Evolutionary conservation across 441 rosid genomes (phyloP).

Genomic region (Euphorbia schlechtendalii): DNA sequence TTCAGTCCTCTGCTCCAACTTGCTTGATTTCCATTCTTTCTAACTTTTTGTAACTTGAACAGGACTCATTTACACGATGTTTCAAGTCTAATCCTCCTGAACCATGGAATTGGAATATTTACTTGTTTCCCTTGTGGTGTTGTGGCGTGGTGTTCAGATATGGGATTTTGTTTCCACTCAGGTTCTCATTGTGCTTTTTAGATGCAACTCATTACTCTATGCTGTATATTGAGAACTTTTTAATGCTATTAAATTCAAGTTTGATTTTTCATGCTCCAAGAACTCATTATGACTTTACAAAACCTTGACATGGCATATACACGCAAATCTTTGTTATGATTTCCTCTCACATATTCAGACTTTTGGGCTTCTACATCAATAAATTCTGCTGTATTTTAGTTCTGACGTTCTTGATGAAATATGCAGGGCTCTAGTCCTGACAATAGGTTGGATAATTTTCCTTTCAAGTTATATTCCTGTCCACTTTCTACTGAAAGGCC

Average conservation of each 20-base stretch:
- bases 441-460: conserved; percentile 86
- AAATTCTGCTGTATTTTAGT: conserved; percentile 1
- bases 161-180: conserved; percentile 70
- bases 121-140: conserved; percentile 88
- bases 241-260: too few species aligned
- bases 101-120: conserved; percentile 97
- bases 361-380: not conserved
- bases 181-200: conserved; percentile 37
- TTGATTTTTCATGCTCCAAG: too few species aligned
- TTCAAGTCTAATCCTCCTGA: conserved; percentile 93
- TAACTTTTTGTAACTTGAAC: not conserved
- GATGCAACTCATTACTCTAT: not conserved
- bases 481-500: conserved; percentile 67
- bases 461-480: conserved; percentile 72
- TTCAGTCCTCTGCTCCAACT: not conserved
- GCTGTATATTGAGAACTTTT: not conserved
- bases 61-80: conserved; percentile 92
- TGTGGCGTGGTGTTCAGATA: conserved; percentile 74
- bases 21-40: not conserved
- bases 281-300: conserved; percentile 4
- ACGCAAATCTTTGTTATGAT: not conserved
- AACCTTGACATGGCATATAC: not conserved
- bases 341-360: too few species aligned
- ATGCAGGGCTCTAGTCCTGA: conserved; percentile 67
- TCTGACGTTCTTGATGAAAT: conserved; percentile 15